Evolutionary conservation across 202 grass and related monocot genomes (phyloP).

Genomic region (Alloteropsis angusta): DNA sequence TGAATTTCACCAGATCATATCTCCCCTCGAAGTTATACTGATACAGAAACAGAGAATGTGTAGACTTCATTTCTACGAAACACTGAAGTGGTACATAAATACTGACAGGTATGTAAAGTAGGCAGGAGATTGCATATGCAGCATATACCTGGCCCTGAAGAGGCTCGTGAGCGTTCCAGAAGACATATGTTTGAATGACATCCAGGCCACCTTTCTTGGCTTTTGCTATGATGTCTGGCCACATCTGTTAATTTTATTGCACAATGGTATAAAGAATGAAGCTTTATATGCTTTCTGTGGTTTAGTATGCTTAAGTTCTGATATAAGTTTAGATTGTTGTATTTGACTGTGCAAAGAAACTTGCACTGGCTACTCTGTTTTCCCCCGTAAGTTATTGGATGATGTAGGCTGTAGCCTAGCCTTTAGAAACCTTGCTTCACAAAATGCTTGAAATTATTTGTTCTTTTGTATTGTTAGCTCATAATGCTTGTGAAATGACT

Average conservation of each 20-base stretch:
- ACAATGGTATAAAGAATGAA: neutral
- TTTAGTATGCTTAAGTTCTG: neutral
- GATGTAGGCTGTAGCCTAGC: no score
- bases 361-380: neutral
- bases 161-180: constrained; percentile 70
- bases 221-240: constrained; percentile 49
- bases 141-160: constrained; percentile 46
- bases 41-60: neutral
- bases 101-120: neutral
- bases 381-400: neutral
- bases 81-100: neutral
- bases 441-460: neutral
- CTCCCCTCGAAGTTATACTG: constrained; percentile 76
- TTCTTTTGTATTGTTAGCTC: neutral
- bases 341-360: neutral
- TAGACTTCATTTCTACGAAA: neutral
- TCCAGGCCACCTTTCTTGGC: constrained; percentile 68
- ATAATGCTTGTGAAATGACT: neutral
- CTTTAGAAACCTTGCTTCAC: neutral
- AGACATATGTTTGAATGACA: constrained; percentile 82
- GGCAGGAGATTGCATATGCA: neutral
- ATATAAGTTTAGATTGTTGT: neutral
- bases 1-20: constrained; percentile 65
- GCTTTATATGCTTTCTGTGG: neutral
- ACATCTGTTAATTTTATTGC: constrained; percentile 39